phyloP scores from a whole-genome alignment of 768 basidiomycete genomes.

The Suillus variegatus region DNA sequence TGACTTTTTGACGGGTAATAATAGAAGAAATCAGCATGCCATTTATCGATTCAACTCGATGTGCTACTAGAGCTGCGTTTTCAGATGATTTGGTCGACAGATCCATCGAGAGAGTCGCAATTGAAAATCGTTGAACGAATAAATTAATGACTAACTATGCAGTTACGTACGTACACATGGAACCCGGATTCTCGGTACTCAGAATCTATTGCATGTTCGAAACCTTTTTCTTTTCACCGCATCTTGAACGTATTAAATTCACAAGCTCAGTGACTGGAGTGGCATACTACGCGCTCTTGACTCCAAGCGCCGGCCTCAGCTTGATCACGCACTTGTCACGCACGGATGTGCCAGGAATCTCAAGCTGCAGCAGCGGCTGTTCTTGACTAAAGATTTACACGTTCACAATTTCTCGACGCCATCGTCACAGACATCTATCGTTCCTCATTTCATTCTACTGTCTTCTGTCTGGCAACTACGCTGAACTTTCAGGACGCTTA shows the following conservation, averaged over 20 bases:
- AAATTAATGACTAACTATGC: too few relatives aligned
- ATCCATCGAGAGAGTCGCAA: not conserved
- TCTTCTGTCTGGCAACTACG: slow-evolving; percentile 69
- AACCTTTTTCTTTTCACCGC: too few relatives aligned
- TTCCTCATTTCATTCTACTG: slow-evolving; percentile 72
- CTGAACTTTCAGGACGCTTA: slow-evolving; percentile 72
- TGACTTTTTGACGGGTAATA: not conserved
- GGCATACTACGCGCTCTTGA: too few relatives aligned
- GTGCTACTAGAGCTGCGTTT: not conserved
- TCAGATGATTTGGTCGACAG: not conserved
- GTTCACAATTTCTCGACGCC: slow-evolving; percentile 77
- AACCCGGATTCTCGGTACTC: too few relatives aligned
- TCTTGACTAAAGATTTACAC: slow-evolving; percentile 73
- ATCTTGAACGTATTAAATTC: too few relatives aligned
- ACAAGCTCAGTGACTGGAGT: too few relatives aligned
- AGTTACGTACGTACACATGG: too few relatives aligned
- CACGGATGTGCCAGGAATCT: slow-evolving; percentile 21
- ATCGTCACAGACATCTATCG: slow-evolving; percentile 68
- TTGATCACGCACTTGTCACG: not conserved
- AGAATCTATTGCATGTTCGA: too few relatives aligned
- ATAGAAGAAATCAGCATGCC: not conserved
- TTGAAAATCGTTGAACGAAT: not conserved
- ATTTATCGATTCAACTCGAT: not conserved
- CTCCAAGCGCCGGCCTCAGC: too few relatives aligned
- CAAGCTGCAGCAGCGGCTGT: slow-evolving; percentile 56